Conservation (phyloP, 2,329 filamentous ascomycete genomes). For the Myriosclerotinia duriaeana region DNA sequence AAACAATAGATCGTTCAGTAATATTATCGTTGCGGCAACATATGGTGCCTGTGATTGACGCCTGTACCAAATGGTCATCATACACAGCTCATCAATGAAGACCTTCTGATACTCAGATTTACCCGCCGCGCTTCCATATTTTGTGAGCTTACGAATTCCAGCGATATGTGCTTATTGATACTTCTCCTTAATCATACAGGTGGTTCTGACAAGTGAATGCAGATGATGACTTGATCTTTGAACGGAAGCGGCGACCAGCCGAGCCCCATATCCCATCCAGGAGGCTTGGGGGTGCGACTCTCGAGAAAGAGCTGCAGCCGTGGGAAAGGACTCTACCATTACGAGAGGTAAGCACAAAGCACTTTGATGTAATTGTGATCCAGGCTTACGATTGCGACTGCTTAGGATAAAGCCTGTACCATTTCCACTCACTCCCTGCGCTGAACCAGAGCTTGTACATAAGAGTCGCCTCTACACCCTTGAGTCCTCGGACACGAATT, state of each 20-base stretch:
- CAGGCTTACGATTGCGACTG: too few species aligned
- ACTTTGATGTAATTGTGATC: too few species aligned
- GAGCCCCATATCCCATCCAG: background rate
- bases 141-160: background rate
- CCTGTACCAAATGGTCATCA: background rate
- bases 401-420: too few species aligned
- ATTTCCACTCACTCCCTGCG: too few species aligned
- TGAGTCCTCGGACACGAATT: background rate
- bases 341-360: too few species aligned
- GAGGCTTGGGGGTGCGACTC: background rate
- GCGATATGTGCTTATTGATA: background rate
- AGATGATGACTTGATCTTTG: background rate
- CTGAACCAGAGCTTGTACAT: background rate
- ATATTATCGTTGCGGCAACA: background rate
- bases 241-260: too few species aligned
- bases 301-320: background rate
- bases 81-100: background rate
- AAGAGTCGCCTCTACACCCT: background rate
- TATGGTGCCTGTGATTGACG: background rate
- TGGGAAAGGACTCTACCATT: too few species aligned
- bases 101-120: background rate
- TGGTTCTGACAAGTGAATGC: background rate
- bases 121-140: background rate
- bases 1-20: background rate
- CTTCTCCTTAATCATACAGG: background rate